Conservation (phyloP, 129 eudicot genomes). For the Centrapalus pauciflorus region DNA sequence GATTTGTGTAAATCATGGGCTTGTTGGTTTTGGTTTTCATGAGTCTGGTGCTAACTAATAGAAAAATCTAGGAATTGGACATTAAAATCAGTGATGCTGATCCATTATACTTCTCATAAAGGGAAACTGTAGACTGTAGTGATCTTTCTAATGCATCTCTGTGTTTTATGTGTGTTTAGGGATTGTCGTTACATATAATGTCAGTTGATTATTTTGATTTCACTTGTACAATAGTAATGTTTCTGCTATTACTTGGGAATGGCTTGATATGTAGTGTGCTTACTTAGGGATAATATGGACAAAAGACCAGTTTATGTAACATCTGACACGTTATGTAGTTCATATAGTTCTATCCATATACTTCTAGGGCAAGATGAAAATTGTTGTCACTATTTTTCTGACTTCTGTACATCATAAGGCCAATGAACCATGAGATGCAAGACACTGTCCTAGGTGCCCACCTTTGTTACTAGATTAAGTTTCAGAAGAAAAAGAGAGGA, state of each 20-base stretch:
- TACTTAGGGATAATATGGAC: neutral
- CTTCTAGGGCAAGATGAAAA: conserved; percentile 3
- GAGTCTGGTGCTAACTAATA: neutral
- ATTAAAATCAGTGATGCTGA: neutral
- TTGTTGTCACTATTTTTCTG: neutral
- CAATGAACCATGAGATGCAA: neutral
- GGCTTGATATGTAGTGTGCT: conserved; percentile 1
- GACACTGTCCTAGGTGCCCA: neutral
- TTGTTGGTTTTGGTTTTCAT: neutral
- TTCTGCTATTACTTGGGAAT: neutral
- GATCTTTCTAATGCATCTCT: neutral
- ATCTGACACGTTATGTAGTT: neutral
- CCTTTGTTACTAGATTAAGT: neutral
- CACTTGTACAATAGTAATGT: neutral
- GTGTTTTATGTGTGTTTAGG: neutral
- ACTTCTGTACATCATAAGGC: neutral
- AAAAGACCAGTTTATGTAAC: neutral
- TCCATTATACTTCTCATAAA: neutral
- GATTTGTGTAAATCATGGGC: neutral
- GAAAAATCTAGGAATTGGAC: neutral
- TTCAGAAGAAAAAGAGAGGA: neutral
- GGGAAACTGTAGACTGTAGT: neutral
- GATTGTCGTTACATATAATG: neutral
- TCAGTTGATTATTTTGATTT: neutral
- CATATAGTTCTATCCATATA: neutral